A percentile compares a stretch with the other conserved stretches of the same genome.
Conservation (phyloP, 805 yeast genomes). For the Saturnispora halmiae region DNA sequence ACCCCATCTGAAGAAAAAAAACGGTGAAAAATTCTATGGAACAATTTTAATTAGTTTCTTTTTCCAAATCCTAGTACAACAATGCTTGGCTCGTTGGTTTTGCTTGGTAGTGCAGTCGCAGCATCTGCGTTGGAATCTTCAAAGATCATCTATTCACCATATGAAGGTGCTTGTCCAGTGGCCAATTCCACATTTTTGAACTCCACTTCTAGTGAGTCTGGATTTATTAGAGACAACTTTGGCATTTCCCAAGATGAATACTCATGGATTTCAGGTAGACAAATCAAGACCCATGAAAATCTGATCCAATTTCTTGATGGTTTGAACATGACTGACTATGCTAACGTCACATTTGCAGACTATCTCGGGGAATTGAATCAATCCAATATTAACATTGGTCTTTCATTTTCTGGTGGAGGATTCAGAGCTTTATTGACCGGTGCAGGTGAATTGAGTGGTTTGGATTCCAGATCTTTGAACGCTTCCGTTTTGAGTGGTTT, state of each 20-base stretch:
- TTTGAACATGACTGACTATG: slow-evolving; percentile 36
- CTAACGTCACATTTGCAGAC: slow-evolving; percentile 33
- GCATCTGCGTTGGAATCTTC: slow-evolving; percentile 27
- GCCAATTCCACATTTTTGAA: slow-evolving; percentile 13
- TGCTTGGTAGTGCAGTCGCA: slow-evolving; percentile 2
- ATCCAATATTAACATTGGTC: slow-evolving; percentile 38
- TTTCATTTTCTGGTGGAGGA: slow-evolving; percentile 76
- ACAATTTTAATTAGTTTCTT: not conserved
- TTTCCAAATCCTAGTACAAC: not conserved
- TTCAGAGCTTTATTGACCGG: slow-evolving; percentile 78
- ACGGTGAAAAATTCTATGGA: too few relatives aligned
- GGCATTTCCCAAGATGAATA: slow-evolving; percentile 39
- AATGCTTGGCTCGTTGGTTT: slow-evolving; percentile 1
- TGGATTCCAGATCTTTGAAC: slow-evolving; percentile 60
- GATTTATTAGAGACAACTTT: slow-evolving; percentile 35
- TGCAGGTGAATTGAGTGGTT: slow-evolving; percentile 72
- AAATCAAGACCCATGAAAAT: slow-evolving; percentile 33
- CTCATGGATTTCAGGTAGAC: slow-evolving; percentile 43
- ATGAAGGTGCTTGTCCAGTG: slow-evolving; percentile 39
- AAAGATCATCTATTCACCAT: slow-evolving; percentile 41
- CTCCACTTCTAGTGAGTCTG: slow-evolving; percentile 13
- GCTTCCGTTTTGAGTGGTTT: slow-evolving; percentile 40
- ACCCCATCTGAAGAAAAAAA: too few relatives aligned
- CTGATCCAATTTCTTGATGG: slow-evolving; percentile 37
- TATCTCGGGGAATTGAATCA: slow-evolving; percentile 28